Percentiles rank a stretch among this genome's conserved stretches.
These are phyloP conservation scores for Aspergillus conjunctus DNA, from an alignment of 495 filamentous ascomycete genomes.

Conservation along the genomic window DNA sequence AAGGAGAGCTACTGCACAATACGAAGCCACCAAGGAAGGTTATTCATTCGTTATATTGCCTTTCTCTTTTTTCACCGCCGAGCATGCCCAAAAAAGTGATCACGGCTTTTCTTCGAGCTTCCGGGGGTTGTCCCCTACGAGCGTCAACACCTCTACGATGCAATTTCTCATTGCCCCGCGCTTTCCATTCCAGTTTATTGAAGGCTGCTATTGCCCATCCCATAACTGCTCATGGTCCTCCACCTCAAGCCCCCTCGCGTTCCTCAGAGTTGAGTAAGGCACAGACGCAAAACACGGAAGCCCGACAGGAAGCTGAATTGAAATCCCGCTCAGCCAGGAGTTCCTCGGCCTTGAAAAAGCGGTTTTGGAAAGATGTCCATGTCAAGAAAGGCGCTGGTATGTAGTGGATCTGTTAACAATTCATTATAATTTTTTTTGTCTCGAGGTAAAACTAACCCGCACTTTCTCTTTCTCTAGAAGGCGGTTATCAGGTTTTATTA, in stretches of 20 bases:
- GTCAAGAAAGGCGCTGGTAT: slow-evolving; percentile 57
- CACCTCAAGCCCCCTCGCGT: slow-evolving; percentile 72
- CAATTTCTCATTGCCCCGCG: slow-evolving; percentile 31
- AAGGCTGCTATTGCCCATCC: slow-evolving; percentile 62
- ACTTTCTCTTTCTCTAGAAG: slow-evolving; percentile 42
- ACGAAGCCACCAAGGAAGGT: neutral
- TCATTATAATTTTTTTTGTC: slow-evolving; percentile 3
- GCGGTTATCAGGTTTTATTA: slow-evolving; percentile 69
- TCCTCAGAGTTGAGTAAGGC: slow-evolving; percentile 53
- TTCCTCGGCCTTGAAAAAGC: slow-evolving; percentile 57
- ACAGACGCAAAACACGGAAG: slow-evolving; percentile 55
- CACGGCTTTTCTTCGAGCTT: slow-evolving; percentile 29
- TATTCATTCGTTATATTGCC: neutral
- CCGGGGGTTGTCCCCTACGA: slow-evolving; percentile 27
- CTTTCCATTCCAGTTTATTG: slow-evolving; percentile 56
- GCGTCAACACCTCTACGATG: slow-evolving; percentile 19
- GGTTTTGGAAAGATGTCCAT: slow-evolving; percentile 83
- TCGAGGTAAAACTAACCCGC: slow-evolving; percentile 3
- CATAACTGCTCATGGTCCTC: slow-evolving; percentile 79
- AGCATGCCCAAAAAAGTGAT: slow-evolving; percentile 23
- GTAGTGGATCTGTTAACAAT: slow-evolving; percentile 32
- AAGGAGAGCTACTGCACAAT: neutral
- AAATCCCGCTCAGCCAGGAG: slow-evolving; percentile 37
- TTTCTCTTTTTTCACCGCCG: neutral
- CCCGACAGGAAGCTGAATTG: slow-evolving; percentile 29